Evolutionary conservation across 441 rosid species (phyloP), one percentile per base, ranked within the genome.

Genomic region (Sinapis alba): DNA sequence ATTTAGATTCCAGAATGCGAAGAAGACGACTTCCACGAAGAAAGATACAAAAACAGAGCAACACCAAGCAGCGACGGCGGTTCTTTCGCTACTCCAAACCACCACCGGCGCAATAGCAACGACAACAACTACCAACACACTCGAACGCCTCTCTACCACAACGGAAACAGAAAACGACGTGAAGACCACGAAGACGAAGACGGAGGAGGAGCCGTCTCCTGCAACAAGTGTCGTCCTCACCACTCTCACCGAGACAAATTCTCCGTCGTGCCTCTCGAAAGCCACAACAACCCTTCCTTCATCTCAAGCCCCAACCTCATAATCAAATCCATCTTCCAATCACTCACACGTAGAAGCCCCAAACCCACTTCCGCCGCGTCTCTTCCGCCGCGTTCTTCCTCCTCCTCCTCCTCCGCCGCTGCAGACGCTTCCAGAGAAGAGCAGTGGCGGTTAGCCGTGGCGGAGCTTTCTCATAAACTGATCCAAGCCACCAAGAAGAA

Each of bases 401-500:
- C 81, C 1, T 73, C 78, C 50, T 73, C 81, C 7, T 61, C 81
- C 0, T 72, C 78, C 47, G 63, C 81, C 9, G 45, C 68, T 5
- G 62, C 71, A 7, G 75, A 74, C 5, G 78, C 75, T 58, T 81
- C 86, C 0, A 84, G 89, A 76, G 97, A 90, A 43, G 96, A 90
- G 68, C 92, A 89, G 53, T 93, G 93, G 98, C 88, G 84, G 68
- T 71, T 79, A 38, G 93, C 93, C 0, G 83, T 88, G 10, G 94
- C 94, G 9, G 98, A 93, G 87, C 89, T 96, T n/a, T 88, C 99
- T 0, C 89, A 92, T 59, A 96, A 90, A 86, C 84, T 91, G 53
- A 83, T 86, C 32, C 93, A 91, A 74, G 87, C 94, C 6, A 91
- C 94, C 13, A 87, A 93, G 73, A 90, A 84, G 83, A 84, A 90